Evolutionary conservation across 257 asterid species (phyloP), one percentile per base, ranked within the genome.

Genomic region (Solanum chmielewskii): DNA sequence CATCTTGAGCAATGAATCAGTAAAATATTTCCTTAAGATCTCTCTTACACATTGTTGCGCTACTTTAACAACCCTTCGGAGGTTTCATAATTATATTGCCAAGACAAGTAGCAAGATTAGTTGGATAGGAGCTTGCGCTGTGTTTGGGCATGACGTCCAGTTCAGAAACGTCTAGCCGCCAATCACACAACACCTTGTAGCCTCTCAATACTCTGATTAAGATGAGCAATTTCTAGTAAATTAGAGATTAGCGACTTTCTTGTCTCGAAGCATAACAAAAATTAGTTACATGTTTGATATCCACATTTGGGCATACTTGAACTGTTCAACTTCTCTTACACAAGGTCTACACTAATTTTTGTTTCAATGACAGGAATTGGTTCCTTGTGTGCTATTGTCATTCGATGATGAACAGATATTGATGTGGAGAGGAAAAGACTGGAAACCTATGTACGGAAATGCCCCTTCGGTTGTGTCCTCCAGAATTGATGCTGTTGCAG

Each of bases 341-440:
- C 29, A 31, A 29, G 27, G 69, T 81, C 85, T 47, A 31, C 0
- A 2, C 69, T 81, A 49, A 81, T 64, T 31, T 35, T 85, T 64
- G 90, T 87, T 91, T 74, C 84, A 20, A 81, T 86, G 23, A 39
- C 90, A 97, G 99, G 99, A 97, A 90, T 88, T 97, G 92, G 99
- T 97, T 70, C 99, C 99, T 1, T 95, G 99, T n/a, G 93, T 95
- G 84, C 92, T 97, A 70, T 89, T 97, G 85, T 96, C 99, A 10
- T 97, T 95, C 39, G 99, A 97, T 12, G 95, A 94, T 56, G 99
- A 97, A 87, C 97, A 97, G 80, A 92, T 96, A 90, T 62, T 97
- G 84, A 93, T 97, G 96, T 97, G 99, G 99, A 95, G 99, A 89
- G 99, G 99, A 88, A 91, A 91, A 89, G 95, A 95, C 52, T 97